Evolutionary conservation across 2,329 filamentous ascomycete species (phyloP).

Genomic region (Pseudofabraea citricarpa): DNA sequence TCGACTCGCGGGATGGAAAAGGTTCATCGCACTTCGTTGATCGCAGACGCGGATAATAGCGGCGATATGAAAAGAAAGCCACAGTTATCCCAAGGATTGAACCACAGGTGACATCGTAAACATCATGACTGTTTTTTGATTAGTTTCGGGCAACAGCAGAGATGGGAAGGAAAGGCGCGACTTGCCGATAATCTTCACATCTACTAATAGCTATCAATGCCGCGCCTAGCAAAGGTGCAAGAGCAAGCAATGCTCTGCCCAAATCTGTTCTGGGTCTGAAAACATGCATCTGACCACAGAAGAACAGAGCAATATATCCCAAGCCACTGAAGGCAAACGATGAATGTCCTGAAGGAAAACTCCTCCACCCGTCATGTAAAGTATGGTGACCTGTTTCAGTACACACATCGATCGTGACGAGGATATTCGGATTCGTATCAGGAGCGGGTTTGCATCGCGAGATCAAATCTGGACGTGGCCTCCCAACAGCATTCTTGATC

Average conservation of each 20-base stretch:
- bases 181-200: slow-evolving; percentile 59
- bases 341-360: slow-evolving; percentile 76
- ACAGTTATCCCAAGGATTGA: slow-evolving; percentile 54
- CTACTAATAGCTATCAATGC: slow-evolving; percentile 65
- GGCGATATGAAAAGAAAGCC: slow-evolving; percentile 61
- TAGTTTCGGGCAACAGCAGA: not conserved
- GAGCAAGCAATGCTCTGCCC: slow-evolving; percentile 49
- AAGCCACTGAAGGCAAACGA: slow-evolving; percentile 76
- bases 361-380: slow-evolving; percentile 79
- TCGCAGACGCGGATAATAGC: slow-evolving; percentile 55
- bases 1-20: slow-evolving; percentile 35
- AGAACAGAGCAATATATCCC: slow-evolving; percentile 67
- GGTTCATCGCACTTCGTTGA: slow-evolving; percentile 52
- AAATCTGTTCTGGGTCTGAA: slow-evolving; percentile 44
- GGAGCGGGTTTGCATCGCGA: slow-evolving; percentile 72
- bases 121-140: slow-evolving; percentile 48
- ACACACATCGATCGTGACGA: slow-evolving; percentile 66
- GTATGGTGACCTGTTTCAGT: slow-evolving; percentile 64
- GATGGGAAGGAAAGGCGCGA: not conserved
- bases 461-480: slow-evolving; percentile 77
- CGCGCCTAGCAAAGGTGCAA: slow-evolving; percentile 56
- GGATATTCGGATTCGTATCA: slow-evolving; percentile 41
- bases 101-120: slow-evolving; percentile 63
- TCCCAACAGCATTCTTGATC: slow-evolving; percentile 73
- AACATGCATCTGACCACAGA: slow-evolving; percentile 61